Evolutionary conservation across 129 eudicot genomes (phyloP), one percentile per base, ranked within the genome.

Genomic region (sunflower (Helianthus annuus)): DNA sequence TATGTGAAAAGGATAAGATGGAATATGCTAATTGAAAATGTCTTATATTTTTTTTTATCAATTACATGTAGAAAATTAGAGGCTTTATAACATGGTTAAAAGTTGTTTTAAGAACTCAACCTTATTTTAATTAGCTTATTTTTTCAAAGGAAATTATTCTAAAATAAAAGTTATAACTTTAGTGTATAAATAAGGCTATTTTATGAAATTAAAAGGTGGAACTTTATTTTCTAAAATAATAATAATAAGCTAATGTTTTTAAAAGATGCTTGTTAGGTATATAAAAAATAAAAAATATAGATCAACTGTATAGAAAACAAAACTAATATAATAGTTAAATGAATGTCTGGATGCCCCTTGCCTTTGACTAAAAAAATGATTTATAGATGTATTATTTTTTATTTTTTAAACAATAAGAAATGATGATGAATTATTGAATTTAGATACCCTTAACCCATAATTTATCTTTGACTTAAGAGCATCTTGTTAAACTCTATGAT

Each of bases 381-480:
- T 59, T 71, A 62, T n/a, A 7, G 68, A 14, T 36, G 22, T 38
- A 13, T n/a, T 63, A 73, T 51, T 55, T 73, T 14, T 24, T 24
- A 24, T 0, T 24, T 24, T 24, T 24, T 24, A 73, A 13, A 64
- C 59, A 16, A 60, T 29, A 6, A 48, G 51, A 48, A 14, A 7
- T 4, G 15, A 60, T 60, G 13, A 46, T 55, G 66, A 60, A 34
- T 13, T 6, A 14, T 60, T 61, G 42, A 64, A 63, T 44, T 29
- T 52, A 71, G 72, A 71, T 44, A 45, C 67, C 38, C 45, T 32
- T 63, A 15, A 64, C 38, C 54, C 68, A 70, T 71, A 70, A 53
- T 48, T 61, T 61, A 8, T 64, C 19, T 70, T 78, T 78, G 82
- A 78, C 82, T 54, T 56, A 46, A 44, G 68, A 46, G 78, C 77